Evolutionary conservation across 495 filamentous ascomycete genomes (phyloP).

Genomic region (Mycothermus thermophilus): DNA sequence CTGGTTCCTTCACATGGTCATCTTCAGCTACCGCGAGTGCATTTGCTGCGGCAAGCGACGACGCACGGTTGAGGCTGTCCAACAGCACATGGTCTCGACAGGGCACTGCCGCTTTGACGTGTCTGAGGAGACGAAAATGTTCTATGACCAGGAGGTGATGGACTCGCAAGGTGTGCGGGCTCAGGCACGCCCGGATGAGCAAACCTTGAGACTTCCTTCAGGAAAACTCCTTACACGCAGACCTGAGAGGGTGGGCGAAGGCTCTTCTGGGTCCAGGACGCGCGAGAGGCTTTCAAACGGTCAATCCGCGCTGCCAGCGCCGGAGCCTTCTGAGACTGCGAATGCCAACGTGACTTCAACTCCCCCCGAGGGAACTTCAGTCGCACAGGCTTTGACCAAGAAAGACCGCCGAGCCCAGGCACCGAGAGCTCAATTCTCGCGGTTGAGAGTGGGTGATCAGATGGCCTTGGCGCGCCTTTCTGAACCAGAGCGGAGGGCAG

Average conservation of each 20-base stretch:
- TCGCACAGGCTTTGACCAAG: background rate
- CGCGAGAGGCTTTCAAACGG: too few species aligned
- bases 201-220: conserved; percentile 5
- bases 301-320: too few species aligned
- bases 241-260: background rate
- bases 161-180: conserved; percentile 1
- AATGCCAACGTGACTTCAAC: too few species aligned
- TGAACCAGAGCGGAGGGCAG: conserved; percentile 14
- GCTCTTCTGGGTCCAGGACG: background rate
- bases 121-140: conserved; percentile 18
- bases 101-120: conserved; percentile 24
- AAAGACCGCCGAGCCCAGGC: conserved; percentile 6
- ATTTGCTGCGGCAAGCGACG: conserved; percentile 21
- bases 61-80: conserved; percentile 19
- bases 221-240: conserved; percentile 2
- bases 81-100: conserved; percentile 26
- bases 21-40: conserved; percentile 26
- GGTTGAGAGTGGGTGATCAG: conserved; percentile 17
- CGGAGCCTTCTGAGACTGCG: too few species aligned
- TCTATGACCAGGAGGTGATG: conserved; percentile 11
- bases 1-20: conserved; percentile 23
- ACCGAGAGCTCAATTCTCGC: conserved; percentile 12
- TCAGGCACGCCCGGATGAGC: conserved; percentile 1
- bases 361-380: background rate
- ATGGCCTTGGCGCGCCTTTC: conserved; percentile 18